Evolutionary conservation across 2,329 filamentous ascomycete species (phyloP), one percentile per base, ranked within the genome.

Genomic region (Fusarium illudens): DNA sequence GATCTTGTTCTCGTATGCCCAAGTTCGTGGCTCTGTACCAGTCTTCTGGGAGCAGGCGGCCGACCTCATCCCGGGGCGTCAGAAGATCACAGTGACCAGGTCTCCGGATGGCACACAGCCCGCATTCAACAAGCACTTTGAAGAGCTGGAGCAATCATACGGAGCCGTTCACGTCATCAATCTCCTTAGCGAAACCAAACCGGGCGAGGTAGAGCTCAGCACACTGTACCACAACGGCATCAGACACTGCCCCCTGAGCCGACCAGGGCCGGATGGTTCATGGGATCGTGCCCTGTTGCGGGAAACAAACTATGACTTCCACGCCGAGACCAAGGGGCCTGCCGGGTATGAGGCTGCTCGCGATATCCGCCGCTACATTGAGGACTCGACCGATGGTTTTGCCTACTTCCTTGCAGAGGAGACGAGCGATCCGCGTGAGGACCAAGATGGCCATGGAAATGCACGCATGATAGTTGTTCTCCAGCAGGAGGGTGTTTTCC

Each of bases 1-100:
- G 4, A 82, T 93, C 7, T 89, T 93, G 58, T 98, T 98, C 77
- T 98, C 96, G 0, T 99, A 97, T 78, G 93, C 90, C 3, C 96
- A 99, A 79, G 88, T 96, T 25, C 88, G 96, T 72, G 96, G 96
- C 34, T 97, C 94, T 7, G 93, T 99, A 8, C 96, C 96, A 1
- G 86, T 98, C 3, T 99, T 99, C 78, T 99, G 96, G 96, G 96
- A 99, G 78, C 96, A 98, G 78, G 87, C 91, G 27, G 89, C 94
- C 11, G 94, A 94, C 19, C 85, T 98, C 30, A 85, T 97, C 33
- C 95, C 96, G 0, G 93, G 92, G 3, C 93, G 97, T 73, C 96
- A 98, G 76, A 98, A 98, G 77, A 97, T 99, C 44, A 90, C 91
- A 36, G 87, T 98, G 44, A 97, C 94, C 7, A 86, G 96, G 62